Evolutionary conservation across 2,329 filamentous ascomycete species (phyloP).

Genomic region (Biscogniauxia marginata): DNA sequence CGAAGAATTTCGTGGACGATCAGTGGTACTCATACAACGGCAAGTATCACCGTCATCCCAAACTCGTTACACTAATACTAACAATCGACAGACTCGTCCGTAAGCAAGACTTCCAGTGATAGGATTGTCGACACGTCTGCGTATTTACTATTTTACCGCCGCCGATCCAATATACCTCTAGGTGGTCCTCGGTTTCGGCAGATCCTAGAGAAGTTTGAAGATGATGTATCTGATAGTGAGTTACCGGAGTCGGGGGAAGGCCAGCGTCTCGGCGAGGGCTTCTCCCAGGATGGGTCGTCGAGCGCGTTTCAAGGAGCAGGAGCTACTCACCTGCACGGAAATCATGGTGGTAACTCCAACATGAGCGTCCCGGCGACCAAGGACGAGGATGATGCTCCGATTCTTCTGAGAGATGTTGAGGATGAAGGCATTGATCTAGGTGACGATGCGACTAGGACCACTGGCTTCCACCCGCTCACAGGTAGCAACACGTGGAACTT

Average conservation of each 20-base stretch:
- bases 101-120: conserved; percentile 60
- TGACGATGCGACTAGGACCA: conserved; percentile 31
- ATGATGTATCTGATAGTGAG: conserved; percentile 47
- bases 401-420: conserved; percentile 42
- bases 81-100: conserved; percentile 67
- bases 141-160: conserved; percentile 94
- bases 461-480: conserved; percentile 27
- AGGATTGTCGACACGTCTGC: conserved; percentile 72
- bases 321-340: conserved; percentile 68
- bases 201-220: conserved; percentile 64
- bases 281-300: conserved; percentile 88
- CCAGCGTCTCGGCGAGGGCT: conserved; percentile 78
- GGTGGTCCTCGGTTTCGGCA: conserved; percentile 74
- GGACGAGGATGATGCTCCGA: conserved; percentile 22
- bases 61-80: conserved; percentile 32
- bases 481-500: conserved; percentile 46
- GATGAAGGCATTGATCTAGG: conserved; percentile 47
- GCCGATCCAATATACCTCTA: conserved; percentile 72
- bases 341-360: conserved; percentile 52
- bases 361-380: conserved; percentile 10
- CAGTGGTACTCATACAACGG: conserved; percentile 98
- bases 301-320: conserved; percentile 77
- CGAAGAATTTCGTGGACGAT: conserved; percentile 85
- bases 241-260: conserved; percentile 68
- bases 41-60: conserved; percentile 43